Base-by-base conservation (phyloP, 192 early-diverging fungal genomes). In the Cetraspora pellucida region DNA sequence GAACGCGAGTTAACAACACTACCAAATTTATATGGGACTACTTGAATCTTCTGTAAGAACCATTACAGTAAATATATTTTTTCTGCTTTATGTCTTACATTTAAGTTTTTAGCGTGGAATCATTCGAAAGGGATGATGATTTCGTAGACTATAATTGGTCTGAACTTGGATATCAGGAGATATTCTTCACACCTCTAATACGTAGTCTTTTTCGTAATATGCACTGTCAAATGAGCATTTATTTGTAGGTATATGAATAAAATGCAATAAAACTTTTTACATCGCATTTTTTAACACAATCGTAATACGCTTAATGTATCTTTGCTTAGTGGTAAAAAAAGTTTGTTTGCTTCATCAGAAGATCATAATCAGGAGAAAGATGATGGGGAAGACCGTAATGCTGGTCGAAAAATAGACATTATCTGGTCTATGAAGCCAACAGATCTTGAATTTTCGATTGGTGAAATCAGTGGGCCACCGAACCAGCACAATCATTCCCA, bases 241-340 rank as follows among this genome's bases (percentile, higher is more conserved):
- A 45, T 68, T 68, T 68, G 66, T 68, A 46, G 43, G 66, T 68
- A 19, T 68, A 68, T 37, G 66, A 68, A 68, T 44, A 46, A 45
- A 21, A 25, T 30, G 43, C 19, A 10, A 11, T 46, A 68, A 37
- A 68, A n/a, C 21, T 17, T 68, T 68, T 68, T 44, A 68, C 47
- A 37, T 45, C 43, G 45, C 25, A n/a, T n/a, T 68, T 46, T 45
- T 68, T 25, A 68, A 45, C 11, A 46, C 21, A 68, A 68, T 45
- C 45, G 59, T 61, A n/a, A n/a, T n/a, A n/a, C n/a, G n/a, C n/a
- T n/a, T n/a, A 63, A 63, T 68, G 66, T 68, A 68, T 16, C 11
- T 68, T 68, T n/a, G 47, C 31, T 11, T 68, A 68, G 66, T 46
- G 43, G 66, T 0, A 44, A 68, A 49, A 45, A 68, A 68, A 46